Evolutionary conservation across 208 protist species (phyloP).

Genomic region (Angomonas ambiguus): DNA sequence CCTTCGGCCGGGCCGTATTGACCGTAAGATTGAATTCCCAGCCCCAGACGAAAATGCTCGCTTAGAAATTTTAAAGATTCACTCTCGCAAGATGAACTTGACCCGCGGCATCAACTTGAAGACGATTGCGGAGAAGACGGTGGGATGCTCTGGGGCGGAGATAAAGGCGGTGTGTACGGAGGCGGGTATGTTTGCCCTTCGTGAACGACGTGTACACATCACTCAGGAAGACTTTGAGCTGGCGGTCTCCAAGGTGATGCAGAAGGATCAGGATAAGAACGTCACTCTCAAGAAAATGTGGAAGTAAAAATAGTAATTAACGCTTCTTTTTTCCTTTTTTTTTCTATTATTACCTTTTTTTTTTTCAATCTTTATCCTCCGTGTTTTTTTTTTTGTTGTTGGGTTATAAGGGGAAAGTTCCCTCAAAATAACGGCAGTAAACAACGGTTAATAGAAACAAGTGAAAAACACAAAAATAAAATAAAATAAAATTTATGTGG

Average conservation of each 20-base stretch:
- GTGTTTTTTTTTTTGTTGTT: neutral
- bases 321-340: neutral
- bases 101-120: slow-evolving; percentile 98
- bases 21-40: slow-evolving; percentile 99
- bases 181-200: slow-evolving; percentile 99
- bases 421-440: neutral
- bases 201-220: slow-evolving; percentile 99
- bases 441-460: slow-evolving; percentile 1
- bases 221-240: slow-evolving; percentile 99
- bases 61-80: slow-evolving; percentile 99
- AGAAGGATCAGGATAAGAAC: slow-evolving; percentile 97
- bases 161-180: slow-evolving; percentile 96
- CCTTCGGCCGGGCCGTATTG: slow-evolving; percentile 99
- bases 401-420: too few species aligned
- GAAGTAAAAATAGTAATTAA: slow-evolving; percentile 56
- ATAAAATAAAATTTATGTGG: slow-evolving; percentile 1
- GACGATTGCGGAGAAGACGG: slow-evolving; percentile 96
- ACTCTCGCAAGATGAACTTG: slow-evolving; percentile 99
- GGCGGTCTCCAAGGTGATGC: slow-evolving; percentile 99
- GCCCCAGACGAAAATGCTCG: slow-evolving; percentile 90
- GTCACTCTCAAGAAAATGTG: slow-evolving; percentile 98
- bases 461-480: slow-evolving; percentile 2
- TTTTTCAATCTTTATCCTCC: neutral
- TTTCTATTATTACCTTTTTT: neutral
- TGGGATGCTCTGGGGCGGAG: slow-evolving; percentile 98